These are phyloP conservation scores for Eimeria tenella DNA, from an alignment of 169 alveolate genomes.

Conservation along the genomic window DNA sequence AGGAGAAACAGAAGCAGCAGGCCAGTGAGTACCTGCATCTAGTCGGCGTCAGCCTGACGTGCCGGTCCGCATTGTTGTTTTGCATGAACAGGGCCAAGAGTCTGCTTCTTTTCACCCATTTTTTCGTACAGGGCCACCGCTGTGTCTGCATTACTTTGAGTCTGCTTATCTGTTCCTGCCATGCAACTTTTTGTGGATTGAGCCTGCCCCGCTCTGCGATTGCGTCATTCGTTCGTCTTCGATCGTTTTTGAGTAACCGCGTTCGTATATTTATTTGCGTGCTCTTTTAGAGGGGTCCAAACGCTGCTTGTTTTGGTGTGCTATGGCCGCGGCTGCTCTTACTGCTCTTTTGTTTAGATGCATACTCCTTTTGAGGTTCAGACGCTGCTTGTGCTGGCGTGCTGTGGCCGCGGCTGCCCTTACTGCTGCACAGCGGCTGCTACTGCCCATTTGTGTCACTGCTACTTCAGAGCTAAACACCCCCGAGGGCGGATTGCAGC, in stretches of 20 bases:
- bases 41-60: neutral
- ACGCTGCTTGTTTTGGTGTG: too few species aligned
- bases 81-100: neutral
- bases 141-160: neutral
- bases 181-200: too few species aligned
- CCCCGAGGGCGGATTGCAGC: neutral
- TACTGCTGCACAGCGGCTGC: neutral
- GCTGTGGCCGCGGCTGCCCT: neutral
- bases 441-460: neutral
- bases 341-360: too few species aligned
- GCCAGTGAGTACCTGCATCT: neutral
- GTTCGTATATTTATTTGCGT: too few species aligned
- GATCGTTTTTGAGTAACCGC: too few species aligned
- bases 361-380: neutral
- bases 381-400: neutral
- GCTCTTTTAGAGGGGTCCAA: too few species aligned
- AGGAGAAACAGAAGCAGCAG: constrained; percentile 5
- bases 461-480: neutral
- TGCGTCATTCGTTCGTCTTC: too few species aligned
- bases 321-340: too few species aligned
- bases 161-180: too few species aligned
- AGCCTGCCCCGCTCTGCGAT: too few species aligned
- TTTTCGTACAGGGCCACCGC: neutral
- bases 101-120: neutral
- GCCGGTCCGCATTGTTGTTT: neutral